These are phyloP conservation scores for Debaryomyces sp. DNA, from an alignment of 1,139 yeast species.

Conservation along the genomic window DNA sequence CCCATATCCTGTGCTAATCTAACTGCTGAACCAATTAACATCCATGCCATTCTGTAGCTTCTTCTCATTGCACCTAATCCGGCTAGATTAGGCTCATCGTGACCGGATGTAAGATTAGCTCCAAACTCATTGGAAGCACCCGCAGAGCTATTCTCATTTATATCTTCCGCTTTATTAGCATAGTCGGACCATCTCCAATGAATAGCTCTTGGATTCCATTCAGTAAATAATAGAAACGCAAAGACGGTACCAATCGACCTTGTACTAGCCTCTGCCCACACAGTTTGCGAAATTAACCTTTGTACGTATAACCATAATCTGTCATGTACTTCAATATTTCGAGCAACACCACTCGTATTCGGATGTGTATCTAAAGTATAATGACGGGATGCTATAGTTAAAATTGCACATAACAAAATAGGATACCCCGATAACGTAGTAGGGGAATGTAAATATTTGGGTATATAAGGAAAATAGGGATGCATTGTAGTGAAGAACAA, in stretches of 20 bases:
- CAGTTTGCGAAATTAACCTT: conserved; percentile 77
- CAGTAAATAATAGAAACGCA: conserved; percentile 85
- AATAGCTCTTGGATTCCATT: conserved; percentile 94
- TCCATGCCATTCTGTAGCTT: conserved; percentile 91
- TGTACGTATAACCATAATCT: conserved; percentile 85
- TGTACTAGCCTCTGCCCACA: conserved; percentile 94
- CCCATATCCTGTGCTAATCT: conserved; percentile 88
- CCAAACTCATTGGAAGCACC: conserved; percentile 15
- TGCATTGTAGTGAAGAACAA: conserved; percentile 79
- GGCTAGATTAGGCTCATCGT: conserved; percentile 54
- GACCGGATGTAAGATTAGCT: conserved; percentile 1
- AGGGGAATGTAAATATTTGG: conserved; percentile 69
- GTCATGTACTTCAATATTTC: conserved; percentile 70
- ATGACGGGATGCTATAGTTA: conserved; percentile 79
- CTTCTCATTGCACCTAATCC: conserved; percentile 87
- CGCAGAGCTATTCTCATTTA: conserved; percentile 16
- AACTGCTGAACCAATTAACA: conserved; percentile 86
- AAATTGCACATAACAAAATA: conserved; percentile 73
- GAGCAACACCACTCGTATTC: conserved; percentile 34
- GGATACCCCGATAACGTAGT: conserved; percentile 76
- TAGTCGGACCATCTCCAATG: conserved; percentile 89
- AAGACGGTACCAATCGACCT: conserved; percentile 84
- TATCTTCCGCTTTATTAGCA: conserved; percentile 62
- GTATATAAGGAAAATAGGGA: conserved; percentile 88
- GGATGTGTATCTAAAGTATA: conserved; percentile 49